Percentiles rank a stretch among this genome's conserved stretches.
Conservation (phyloP, 2,329 filamentous ascomycete species). For the Aspergillus quadricinctus region DNA sequence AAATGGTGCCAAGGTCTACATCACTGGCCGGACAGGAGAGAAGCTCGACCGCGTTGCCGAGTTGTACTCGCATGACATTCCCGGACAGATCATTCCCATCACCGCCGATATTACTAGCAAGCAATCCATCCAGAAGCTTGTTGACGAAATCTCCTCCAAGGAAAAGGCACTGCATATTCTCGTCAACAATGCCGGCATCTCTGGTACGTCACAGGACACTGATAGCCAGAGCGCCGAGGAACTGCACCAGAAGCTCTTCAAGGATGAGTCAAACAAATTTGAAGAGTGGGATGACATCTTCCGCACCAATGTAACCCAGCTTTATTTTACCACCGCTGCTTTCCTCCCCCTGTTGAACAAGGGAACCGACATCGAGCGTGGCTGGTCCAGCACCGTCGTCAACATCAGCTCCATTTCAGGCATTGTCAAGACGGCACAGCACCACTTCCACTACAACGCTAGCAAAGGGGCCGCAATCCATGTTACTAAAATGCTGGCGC, state of each 20-base stretch:
- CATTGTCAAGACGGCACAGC: constrained; percentile 67
- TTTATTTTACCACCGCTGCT: constrained; percentile 71
- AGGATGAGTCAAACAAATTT: constrained; percentile 55
- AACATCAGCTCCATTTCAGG: constrained; percentile 71
- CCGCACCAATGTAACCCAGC: constrained; percentile 68
- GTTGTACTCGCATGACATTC: constrained; percentile 42
- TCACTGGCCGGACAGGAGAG: constrained; percentile 49
- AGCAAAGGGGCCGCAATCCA: constrained; percentile 73
- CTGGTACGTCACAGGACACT: constrained; percentile 52
- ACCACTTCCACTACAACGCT: constrained; percentile 75
- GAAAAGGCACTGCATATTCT: constrained; percentile 66
- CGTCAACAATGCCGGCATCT: constrained; percentile 66
- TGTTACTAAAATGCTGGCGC: constrained; percentile 65
- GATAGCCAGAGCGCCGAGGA: constrained; percentile 49
- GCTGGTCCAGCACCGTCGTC: constrained; percentile 59
- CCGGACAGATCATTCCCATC: constrained; percentile 57
- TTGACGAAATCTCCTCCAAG: constrained; percentile 55
- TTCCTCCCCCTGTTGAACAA: constrained; percentile 66
- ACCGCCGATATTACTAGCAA: constrained; percentile 63
- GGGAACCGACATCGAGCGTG: constrained; percentile 59
- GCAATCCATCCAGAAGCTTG: constrained; percentile 54
- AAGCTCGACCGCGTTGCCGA: constrained; percentile 34
- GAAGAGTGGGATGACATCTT: constrained; percentile 70
- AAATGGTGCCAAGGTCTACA: constrained; percentile 60
- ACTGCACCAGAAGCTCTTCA: constrained; percentile 58